Base-by-base conservation (phyloP, 225 moss, liverwort and hornwort genomes). In the Polytrichum commune region DNA sequence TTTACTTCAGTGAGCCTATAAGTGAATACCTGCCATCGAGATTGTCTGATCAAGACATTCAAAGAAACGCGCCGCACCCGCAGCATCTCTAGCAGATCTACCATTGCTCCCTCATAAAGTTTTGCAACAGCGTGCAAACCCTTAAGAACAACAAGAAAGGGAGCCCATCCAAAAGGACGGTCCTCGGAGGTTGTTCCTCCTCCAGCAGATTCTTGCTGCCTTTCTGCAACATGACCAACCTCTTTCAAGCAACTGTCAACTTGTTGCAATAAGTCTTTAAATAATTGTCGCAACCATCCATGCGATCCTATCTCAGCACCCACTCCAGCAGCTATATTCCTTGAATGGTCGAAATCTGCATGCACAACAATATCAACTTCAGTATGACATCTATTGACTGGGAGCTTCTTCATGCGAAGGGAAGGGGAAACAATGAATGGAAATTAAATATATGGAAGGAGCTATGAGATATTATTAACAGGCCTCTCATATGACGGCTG, bases 101-200 rank as follows among this genome's bases (percentile, higher is more conserved):
- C 78, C 92, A 94, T 92, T 4, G 97, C 91, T 60, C 90, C 88
- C 30, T 92, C 90, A 60, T 94, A 92, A 72, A 97, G 92, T 77
- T 92, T 92, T 55, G 94, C 97, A 58, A 97, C 80, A 56, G 97
- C 86, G 78, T 97, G 94, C 60, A 97, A 72, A 23, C 97, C 97
- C 74, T 94, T 97, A 18, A 97, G 80, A 26, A 97, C 91, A 71
- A 92, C 86, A 18, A 97, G 82, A 65, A 92, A 92, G 26, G 97
- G 94, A 32, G 94, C 94, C 88, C 85, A 92, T 64, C 91, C 92
- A 64, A 90, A 83, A 6, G 88, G 92, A 55, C 90, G 77, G 20
- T 92, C 94, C 66, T 93, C 93, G 67, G 83, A 65, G 27, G 65
- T 60, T 27, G 78, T 65, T 16, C 70, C 60, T 54, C 79, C 85